phyloP scores from a whole-genome alignment of 257 asterid species.

The Capsicum baccatum region DNA sequence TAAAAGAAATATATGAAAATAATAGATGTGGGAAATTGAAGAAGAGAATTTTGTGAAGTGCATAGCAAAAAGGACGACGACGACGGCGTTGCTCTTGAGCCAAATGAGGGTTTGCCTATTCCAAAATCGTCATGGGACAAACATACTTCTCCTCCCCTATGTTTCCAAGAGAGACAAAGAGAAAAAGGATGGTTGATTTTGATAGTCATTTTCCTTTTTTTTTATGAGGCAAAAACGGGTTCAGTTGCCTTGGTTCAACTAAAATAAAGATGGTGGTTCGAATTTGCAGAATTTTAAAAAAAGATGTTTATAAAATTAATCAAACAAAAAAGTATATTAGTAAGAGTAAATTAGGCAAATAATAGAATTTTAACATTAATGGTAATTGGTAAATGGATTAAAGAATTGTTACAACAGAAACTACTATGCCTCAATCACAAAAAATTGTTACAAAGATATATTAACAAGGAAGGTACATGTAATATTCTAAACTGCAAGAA shows the following conservation, averaged over 20 bases:
- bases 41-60: conserved; percentile 34
- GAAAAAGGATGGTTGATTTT: conserved; percentile 41
- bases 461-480: not conserved
- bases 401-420: not conserved
- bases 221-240: not conserved
- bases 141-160: conserved; percentile 53
- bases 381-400: not conserved
- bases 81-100: not conserved
- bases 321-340: not conserved
- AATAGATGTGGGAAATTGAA: conserved; percentile 27
- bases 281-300: not conserved
- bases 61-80: conserved; percentile 20
- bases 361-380: not conserved
- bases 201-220: conserved; percentile 24
- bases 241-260: not conserved
- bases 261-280: not conserved
- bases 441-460: not conserved
- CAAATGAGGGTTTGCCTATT: conserved; percentile 6
- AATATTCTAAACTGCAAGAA: not conserved
- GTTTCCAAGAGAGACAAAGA: conserved; percentile 49
- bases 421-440: not conserved
- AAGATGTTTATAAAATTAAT: not conserved
- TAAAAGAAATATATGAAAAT: conserved; percentile 3
- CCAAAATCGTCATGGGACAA: not conserved
- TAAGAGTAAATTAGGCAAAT: not conserved